Evolutionary conservation across 2,329 filamentous ascomycete genomes (phyloP).

Genomic region (Sarocladium brachiariae): DNA sequence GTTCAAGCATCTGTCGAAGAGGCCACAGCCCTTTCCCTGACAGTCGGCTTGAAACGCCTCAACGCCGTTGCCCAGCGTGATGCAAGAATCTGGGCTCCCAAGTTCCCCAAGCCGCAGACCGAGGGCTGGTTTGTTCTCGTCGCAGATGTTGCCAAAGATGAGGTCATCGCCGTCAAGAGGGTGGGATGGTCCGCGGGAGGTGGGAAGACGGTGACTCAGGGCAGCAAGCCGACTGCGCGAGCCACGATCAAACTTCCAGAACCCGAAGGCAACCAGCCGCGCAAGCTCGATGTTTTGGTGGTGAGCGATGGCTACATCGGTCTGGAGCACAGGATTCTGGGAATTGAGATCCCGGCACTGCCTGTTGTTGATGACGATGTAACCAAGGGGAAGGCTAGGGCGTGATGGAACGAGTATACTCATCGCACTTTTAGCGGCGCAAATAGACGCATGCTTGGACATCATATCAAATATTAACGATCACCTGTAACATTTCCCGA

Average conservation of each 20-base stretch:
- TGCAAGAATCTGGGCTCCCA: constrained; percentile 74
- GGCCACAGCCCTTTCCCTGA: constrained; percentile 56
- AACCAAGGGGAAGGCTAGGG: constrained; percentile 30
- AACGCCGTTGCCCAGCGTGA: constrained; percentile 62
- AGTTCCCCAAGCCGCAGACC: constrained; percentile 88
- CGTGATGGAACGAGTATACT: constrained; percentile 8
- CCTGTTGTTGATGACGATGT: constrained; percentile 43
- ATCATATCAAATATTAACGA: no score
- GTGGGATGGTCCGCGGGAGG: constrained; percentile 57
- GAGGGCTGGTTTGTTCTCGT: constrained; percentile 90
- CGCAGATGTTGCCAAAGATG: constrained; percentile 58
- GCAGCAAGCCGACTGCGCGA: constrained; percentile 44
- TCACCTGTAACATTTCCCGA: no score
- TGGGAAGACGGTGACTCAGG: constrained; percentile 28
- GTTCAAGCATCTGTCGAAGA: constrained; percentile 55
- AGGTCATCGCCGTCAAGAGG: constrained; percentile 80
- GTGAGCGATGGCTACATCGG: constrained; percentile 85
- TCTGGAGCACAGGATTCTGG: constrained; percentile 49
- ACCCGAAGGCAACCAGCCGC: constrained; percentile 34
- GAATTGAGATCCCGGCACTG: constrained; percentile 44
- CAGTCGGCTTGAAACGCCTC: constrained; percentile 55
- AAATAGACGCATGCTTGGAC: no score
- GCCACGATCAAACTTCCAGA: constrained; percentile 56
- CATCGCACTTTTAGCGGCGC: no score
- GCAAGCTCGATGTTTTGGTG: constrained; percentile 66